These are phyloP conservation scores for Terana coerulea DNA, from an alignment of 768 basidiomycete species.

Conservation along the genomic window DNA sequence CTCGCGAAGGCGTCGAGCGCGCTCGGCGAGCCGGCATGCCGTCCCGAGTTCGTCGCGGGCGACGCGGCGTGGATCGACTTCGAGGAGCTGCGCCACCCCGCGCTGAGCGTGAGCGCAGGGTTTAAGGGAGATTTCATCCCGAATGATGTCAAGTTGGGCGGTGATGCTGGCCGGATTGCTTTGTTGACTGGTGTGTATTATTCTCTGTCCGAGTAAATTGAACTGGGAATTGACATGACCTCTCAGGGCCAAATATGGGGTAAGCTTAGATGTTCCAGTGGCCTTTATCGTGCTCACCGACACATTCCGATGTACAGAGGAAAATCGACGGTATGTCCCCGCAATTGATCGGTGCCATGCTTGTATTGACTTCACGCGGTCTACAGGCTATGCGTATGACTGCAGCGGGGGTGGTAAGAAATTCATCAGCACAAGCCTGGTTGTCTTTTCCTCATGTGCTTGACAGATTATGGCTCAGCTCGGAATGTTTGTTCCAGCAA, in stretches of 20 bases:
- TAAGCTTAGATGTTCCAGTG: slow-evolving; percentile 35
- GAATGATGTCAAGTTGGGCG: slow-evolving; percentile 87
- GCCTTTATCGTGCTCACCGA: not conserved
- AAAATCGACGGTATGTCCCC: slow-evolving; percentile 67
- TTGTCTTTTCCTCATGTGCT: not conserved
- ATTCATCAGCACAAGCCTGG: not conserved
- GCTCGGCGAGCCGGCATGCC: slow-evolving; percentile 90
- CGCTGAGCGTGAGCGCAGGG: slow-evolving; percentile 60
- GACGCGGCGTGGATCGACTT: slow-evolving; percentile 84
- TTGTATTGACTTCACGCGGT: not conserved
- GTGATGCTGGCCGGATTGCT: slow-evolving; percentile 67
- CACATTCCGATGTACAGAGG: slow-evolving; percentile 41
- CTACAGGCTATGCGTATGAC: slow-evolving; percentile 89
- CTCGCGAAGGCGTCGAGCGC: slow-evolving; percentile 86
- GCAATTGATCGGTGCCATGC: too few relatives aligned
- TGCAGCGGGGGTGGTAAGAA: slow-evolving; percentile 78
- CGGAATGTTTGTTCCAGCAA: slow-evolving; percentile 92
- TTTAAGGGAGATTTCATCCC: slow-evolving; percentile 79
- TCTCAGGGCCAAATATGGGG: slow-evolving; percentile 83
- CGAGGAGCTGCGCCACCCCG: slow-evolving; percentile 85
- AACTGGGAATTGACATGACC: slow-evolving; percentile 1
- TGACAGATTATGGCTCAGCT: slow-evolving; percentile 85
- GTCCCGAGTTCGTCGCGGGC: slow-evolving; percentile 83
- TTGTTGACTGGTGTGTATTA: slow-evolving; percentile 72
- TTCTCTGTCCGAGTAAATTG: slow-evolving; percentile 1